Evolutionary conservation across 306 rosid genomes (phyloP).

Genomic region (Oxytropis ochrocephala): DNA sequence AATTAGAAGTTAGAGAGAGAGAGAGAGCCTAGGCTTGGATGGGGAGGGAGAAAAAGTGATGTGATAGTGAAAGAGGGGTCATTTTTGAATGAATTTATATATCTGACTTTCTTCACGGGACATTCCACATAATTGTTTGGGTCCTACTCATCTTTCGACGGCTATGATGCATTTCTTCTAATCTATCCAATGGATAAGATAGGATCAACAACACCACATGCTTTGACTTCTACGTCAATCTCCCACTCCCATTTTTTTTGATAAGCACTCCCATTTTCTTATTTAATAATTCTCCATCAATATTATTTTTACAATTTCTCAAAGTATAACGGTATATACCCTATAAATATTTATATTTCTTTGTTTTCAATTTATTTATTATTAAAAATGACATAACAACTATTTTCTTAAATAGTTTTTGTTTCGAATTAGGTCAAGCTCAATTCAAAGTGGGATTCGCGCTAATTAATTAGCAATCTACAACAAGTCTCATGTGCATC

Average conservation of each 20-base stretch:
- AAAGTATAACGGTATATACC: no score
- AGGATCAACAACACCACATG: slow-evolving; percentile 5
- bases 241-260: no score
- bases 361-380: no score
- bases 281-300: not conserved
- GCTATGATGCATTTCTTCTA: slow-evolving; percentile 23
- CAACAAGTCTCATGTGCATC: no score
- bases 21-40: slow-evolving; percentile 32
- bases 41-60: slow-evolving; percentile 25
- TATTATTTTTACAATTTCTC: not conserved
- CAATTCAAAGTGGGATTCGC: no score
- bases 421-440: no score
- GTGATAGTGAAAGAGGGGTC: slow-evolving; percentile 31
- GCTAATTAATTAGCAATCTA: no score
- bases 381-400: no score
- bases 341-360: no score
- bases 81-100: slow-evolving; percentile 41
- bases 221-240: slow-evolving; percentile 33
- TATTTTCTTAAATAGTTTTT: no score
- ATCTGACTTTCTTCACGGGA: slow-evolving; percentile 27
- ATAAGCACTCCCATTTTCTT: not conserved
- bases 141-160: slow-evolving; percentile 32
- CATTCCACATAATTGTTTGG: slow-evolving; percentile 37
- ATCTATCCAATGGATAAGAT: slow-evolving; percentile 20
- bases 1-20: no score